These are phyloP conservation scores for Exophiala lecanii-corni DNA, from an alignment of 2,329 filamentous ascomycete species.

Conservation along the genomic window DNA sequence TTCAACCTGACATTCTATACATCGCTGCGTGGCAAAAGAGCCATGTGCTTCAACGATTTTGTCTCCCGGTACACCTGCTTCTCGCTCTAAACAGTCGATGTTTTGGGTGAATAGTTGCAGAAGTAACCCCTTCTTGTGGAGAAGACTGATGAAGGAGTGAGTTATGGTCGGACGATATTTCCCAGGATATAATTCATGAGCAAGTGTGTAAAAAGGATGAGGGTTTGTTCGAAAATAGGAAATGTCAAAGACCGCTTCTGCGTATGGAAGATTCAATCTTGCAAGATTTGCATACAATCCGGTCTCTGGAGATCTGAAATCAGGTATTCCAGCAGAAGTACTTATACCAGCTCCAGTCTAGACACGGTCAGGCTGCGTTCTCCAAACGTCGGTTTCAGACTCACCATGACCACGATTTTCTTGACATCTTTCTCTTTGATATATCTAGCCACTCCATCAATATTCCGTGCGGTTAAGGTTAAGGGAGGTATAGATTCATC, in stretches of 20 bases:
- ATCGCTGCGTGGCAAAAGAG: slow-evolving; percentile 85
- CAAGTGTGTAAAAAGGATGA: slow-evolving; percentile 84
- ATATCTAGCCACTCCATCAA: slow-evolving; percentile 73
- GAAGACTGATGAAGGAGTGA: slow-evolving; percentile 80
- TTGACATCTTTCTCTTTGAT: slow-evolving; percentile 66
- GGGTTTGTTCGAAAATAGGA: slow-evolving; percentile 80
- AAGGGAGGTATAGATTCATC: slow-evolving; percentile 60
- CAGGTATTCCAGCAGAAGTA: slow-evolving; percentile 65
- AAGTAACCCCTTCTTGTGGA: slow-evolving; percentile 73
- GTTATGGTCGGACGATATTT: slow-evolving; percentile 83
- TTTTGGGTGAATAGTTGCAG: slow-evolving; percentile 94
- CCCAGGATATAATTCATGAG: slow-evolving; percentile 87
- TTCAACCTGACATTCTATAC: slow-evolving; percentile 74
- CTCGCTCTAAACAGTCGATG: slow-evolving; percentile 89
- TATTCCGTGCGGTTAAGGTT: slow-evolving; percentile 62
- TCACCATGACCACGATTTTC: slow-evolving; percentile 74
- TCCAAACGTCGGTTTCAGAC: too few species aligned
- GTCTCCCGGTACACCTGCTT: slow-evolving; percentile 74
- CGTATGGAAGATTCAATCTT: slow-evolving; percentile 76
- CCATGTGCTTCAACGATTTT: slow-evolving; percentile 91
- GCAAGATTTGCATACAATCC: slow-evolving; percentile 91
- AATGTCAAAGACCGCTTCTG: slow-evolving; percentile 93
- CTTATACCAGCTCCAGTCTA: slow-evolving; percentile 78
- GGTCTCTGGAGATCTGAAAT: slow-evolving; percentile 89
- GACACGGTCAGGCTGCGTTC: slow-evolving; percentile 6